A percentile compares a stretch with the other conserved stretches of the same genome.
Conservation (phyloP, 257 asterid genomes). For the Osmanthus fragrans region DNA sequence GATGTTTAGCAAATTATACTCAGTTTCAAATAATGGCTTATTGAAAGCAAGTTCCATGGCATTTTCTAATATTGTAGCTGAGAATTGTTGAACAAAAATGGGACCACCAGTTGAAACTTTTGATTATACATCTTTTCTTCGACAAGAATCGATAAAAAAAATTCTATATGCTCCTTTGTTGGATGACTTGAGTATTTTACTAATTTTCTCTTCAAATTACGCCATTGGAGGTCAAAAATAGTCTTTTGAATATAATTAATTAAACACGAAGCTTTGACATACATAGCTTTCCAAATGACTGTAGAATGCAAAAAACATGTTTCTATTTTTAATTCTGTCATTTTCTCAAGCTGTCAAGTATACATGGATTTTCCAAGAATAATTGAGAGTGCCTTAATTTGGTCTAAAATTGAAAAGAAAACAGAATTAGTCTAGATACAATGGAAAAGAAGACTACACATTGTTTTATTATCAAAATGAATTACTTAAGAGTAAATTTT, state of each 20-base stretch:
- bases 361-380: too few relatives aligned
- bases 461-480: too few relatives aligned
- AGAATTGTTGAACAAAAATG: not conserved
- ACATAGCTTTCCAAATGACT: not conserved
- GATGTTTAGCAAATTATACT: too few relatives aligned
- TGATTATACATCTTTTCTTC: not conserved
- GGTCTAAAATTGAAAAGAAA: not conserved
- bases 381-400: not conserved
- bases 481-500: too few relatives aligned
- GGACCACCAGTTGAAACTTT: not conserved
- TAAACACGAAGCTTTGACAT: too few relatives aligned
- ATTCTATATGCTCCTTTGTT: not conserved
- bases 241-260: too few relatives aligned
- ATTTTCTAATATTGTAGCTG: too few relatives aligned
- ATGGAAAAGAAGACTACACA: not conserved
- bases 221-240: not conserved
- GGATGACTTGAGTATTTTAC: not conserved
- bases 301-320: not conserved
- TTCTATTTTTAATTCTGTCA: too few relatives aligned
- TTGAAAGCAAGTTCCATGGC: too few relatives aligned
- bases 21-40: too few relatives aligned
- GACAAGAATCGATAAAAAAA: not conserved
- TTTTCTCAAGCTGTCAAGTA: not conserved
- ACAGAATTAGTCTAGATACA: not conserved
- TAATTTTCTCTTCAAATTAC: not conserved